phyloP scores from a whole-genome alignment of 1,284 basidiomycete genomes.

The Athelia sp. region DNA sequence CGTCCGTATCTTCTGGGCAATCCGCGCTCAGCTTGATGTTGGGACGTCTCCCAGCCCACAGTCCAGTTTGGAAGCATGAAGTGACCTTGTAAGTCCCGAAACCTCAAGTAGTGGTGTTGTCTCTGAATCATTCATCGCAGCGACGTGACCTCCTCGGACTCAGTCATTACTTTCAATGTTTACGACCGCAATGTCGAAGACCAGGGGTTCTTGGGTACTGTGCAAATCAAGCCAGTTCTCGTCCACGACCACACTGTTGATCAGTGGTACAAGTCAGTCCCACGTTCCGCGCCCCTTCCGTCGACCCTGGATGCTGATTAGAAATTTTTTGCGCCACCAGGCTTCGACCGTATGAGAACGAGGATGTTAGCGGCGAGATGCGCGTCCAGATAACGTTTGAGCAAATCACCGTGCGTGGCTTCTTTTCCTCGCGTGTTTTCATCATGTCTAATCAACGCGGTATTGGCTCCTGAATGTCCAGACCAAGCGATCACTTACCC shows the following conservation, averaged over 20 bases:
- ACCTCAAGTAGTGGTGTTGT: constrained; percentile 11
- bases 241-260: constrained; percentile 93
- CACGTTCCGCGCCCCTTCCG: constrained; percentile 1
- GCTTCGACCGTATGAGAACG: constrained; percentile 74
- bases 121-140: constrained; percentile 35
- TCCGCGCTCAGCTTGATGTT: constrained; percentile 49
- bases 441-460: constrained; percentile 11
- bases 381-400: constrained; percentile 94
- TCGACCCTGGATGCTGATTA: constrained; percentile 4
- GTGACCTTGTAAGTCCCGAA: constrained; percentile 81
- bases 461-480: constrained; percentile 33
- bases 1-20: constrained; percentile 30
- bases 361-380: constrained; percentile 87
- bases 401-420: constrained; percentile 72
- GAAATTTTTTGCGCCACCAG: constrained; percentile 33
- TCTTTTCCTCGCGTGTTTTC: constrained; percentile 12
- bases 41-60: constrained; percentile 67
- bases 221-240: constrained; percentile 88
- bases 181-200: constrained; percentile 86
- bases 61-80: constrained; percentile 99
- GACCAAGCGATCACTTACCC: constrained; percentile 80
- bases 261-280: constrained; percentile 90
- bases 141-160: constrained; percentile 91
- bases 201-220: constrained; percentile 87
- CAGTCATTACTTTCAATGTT: constrained; percentile 85